phyloP scores from a whole-genome alignment of 352 stramenopile species.

The Thraustochytrium aureum region DNA sequence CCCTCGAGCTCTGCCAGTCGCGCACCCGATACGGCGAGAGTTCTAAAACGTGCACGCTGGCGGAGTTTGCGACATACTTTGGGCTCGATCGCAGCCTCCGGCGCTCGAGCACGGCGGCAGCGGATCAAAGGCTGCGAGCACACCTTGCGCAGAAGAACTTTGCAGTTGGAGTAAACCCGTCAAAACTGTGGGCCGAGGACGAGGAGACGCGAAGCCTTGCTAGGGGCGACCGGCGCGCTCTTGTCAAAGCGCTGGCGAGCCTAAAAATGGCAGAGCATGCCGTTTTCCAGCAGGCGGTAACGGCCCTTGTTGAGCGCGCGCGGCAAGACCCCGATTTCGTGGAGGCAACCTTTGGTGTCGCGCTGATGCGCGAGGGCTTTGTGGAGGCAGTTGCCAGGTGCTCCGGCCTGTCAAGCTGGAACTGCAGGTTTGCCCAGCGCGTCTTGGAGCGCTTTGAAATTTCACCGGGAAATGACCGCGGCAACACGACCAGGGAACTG shows the following conservation, averaged over 20 bases:
- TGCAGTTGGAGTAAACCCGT: not conserved
- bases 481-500: not conserved
- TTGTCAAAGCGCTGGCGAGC: not conserved
- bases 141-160: not conserved
- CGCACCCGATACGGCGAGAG: too few species aligned
- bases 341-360: not conserved
- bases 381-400: not conserved
- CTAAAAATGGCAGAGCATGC: not conserved
- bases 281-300: not conserved
- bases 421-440: not conserved
- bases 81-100: not conserved
- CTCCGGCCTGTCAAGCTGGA: not conserved
- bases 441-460: constrained; percentile 6
- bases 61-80: constrained; percentile 13
- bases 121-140: not conserved
- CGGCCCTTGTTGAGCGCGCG: not conserved
- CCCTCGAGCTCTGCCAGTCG: not conserved
- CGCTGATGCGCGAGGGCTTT: not conserved
- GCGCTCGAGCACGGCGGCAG: not conserved
- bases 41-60: constrained; percentile 6
- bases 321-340: not conserved
- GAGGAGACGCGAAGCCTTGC: not conserved
- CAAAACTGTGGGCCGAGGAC: not conserved
- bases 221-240: not conserved
- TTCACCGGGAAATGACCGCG: not conserved